Evolutionary conservation across 2,329 filamentous ascomycete species (phyloP), one percentile per base, ranked within the genome.

Genomic region (Epichloe gansuensis): DNA sequence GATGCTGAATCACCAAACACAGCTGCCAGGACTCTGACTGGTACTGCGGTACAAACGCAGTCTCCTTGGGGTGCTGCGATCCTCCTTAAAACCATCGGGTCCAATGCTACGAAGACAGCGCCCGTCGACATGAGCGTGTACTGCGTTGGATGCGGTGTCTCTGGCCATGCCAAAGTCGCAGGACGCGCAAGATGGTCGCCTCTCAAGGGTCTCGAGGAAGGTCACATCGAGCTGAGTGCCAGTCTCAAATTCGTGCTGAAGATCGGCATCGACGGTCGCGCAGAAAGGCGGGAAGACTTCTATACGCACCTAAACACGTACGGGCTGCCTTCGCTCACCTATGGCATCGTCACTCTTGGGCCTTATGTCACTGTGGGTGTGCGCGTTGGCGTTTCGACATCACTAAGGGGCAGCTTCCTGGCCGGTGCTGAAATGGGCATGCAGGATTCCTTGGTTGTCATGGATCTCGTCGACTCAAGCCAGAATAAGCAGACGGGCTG

Each of bases 231-330:
- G 38, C 2, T 54, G 35, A 39, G 39, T 5, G 15, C 42, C 23
- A 40, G 47, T 50, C 55, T 64, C 35, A 50, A 56, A 25, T 53
- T 66, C 15, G 55, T 52, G 4, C 54, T 66, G 43, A 62, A 64
- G 47, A 48, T 66, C 2, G 66, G 66, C 21, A 54, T 68, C 36
- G 59, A 65, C 31, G 65, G 64, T 5, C 47, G 59, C 42, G 50
- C 61, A 12, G 54, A 23, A 12, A 56, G 58, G 39, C 56, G 54
- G 13, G 40, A 63, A 9, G 51, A 55, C 8, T 57, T 63, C 40
- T 43, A 51, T 8, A 49, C 47, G 4, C 50, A 62, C 1, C 59
- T 66, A 1, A 56, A 62, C 42, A 54, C 52, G 31, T 53, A 60
- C 36, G 59, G 57, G 25, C 55, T 65, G 3, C 61, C 62, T 2